Base-by-base conservation (phyloP, 768 basidiomycete species). In the Collybiopsis confluens region DNA sequence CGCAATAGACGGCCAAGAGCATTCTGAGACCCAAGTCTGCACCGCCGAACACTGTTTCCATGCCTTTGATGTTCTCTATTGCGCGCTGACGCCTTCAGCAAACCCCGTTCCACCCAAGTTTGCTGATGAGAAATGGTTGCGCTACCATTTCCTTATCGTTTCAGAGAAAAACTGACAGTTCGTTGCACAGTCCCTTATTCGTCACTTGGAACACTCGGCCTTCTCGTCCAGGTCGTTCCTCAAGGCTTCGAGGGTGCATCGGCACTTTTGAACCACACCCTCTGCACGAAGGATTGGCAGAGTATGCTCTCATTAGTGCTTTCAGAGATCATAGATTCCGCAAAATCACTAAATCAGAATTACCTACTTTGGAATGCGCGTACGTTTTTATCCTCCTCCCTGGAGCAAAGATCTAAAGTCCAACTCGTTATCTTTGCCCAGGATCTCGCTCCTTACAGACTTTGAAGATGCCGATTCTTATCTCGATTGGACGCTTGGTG, bases 221-320 rank as follows among this genome's bases (percentile, higher is more conserved):
- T 28, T 76, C 76, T 54, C 82, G 80, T 54, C 72, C 81, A 18
- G 83, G 82, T 28, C 79, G 81, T 54, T 66, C 79, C 20, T 75
- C 82, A 42, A 76, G 81, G 55, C 74, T 99, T 57, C 75, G 96
- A 49, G 96, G 96, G 44, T 99, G 96, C 71, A 98, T 99, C 61
- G 96, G 96, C 63, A 93, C 82, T 69, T 99, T 99, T 63, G 83
- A 86, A 30, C 77, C 90, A 10, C 77, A 86, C 67, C 70, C 83
- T 10, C 73, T 98, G 26, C 79, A 74, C 54, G 78, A 88, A 26
- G 93, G 92, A 15, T 68, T 99, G 56, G 79, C 80, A 38, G 92
- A 98, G 60, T 98, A 97, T 64, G 96, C 96, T 24, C 78, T 94
- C 54, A 81, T 89, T 68, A 94, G 93, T 64, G 95, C 95, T 16